Evolutionary conservation across 75 land plant genomes (phyloP), one percentile per base, ranked within the genome.

Genomic region (Azolla pinnata): DNA sequence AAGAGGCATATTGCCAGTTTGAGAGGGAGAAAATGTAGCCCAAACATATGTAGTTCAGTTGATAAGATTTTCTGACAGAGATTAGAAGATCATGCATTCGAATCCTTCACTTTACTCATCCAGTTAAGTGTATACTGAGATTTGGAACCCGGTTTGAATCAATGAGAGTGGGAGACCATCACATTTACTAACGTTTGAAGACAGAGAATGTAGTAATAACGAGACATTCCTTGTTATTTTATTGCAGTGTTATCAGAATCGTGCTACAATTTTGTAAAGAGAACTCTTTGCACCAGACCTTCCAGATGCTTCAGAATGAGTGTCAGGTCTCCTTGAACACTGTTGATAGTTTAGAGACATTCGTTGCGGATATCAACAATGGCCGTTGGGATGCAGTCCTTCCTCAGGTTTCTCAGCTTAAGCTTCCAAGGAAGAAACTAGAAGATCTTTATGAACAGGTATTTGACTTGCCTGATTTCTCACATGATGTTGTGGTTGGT

Each of bases 391-490:
- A 93, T 71, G 83, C 88, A 10, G 77, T 93, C 54, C 63, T 93
- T 66, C 98, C 98, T 31, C 98, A 93, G 61, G 87, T 93, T 28
- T 72, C 96, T 14, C 96, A 93, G 68, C 96, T 93, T 33, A 93
- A 93, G 73, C 90, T 93, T 68, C 98, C 98, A 0, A 81, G 95
- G 54, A 85, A 93, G 69, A 93, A 93, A 64, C 63, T 93, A 33
- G 98, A 93, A 75, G 98, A 93, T 63, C 62, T 93, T 46, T 93
- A 93, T 65, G 98, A 93, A 73, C 96, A 92, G 98, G 98, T 17
- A 64, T 18, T 1, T 50, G 2, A 14, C 20, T n/a, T 33, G 29
- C 12, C 7, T 14, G 21, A 24, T 24, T 3, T 30, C 0, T 25
- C 25, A 46, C 28, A 61, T 57, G 9, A n/a, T n/a, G n/a, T n/a